Evolutionary conservation across 371 early-diverging fungal genomes (phyloP).

Genomic region (Saksenaea vasiformis): DNA sequence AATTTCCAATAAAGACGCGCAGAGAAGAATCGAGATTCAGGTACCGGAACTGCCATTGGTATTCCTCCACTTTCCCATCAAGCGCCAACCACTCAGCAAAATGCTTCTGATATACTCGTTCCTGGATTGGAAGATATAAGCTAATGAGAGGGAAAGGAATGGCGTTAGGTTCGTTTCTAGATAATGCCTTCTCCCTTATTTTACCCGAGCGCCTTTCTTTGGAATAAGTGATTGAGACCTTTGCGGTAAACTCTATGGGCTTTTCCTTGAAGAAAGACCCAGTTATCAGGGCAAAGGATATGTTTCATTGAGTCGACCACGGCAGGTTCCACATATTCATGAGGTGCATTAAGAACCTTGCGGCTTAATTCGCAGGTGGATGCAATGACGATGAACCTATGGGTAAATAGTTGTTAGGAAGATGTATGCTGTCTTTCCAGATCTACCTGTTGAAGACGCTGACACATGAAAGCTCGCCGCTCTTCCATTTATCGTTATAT

Average conservation of each 20-base stretch:
- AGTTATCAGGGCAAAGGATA: slow-evolving; percentile 27
- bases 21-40: slow-evolving; percentile 29
- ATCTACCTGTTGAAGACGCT: slow-evolving; percentile 27
- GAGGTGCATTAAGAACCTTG: slow-evolving; percentile 26
- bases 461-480: slow-evolving; percentile 31
- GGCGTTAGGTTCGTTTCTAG: background rate
- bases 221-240: slow-evolving; percentile 28
- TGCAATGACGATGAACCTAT: slow-evolving; percentile 34
- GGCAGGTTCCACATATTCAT: slow-evolving; percentile 21
- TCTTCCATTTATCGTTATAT: slow-evolving; percentile 31
- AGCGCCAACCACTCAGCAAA: slow-evolving; percentile 27
- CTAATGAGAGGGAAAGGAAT: background rate
- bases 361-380: slow-evolving; percentile 31
- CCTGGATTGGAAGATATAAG: slow-evolving; percentile 21
- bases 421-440: background rate
- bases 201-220: slow-evolving; percentile 26
- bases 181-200: background rate
- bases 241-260: slow-evolving; percentile 22
- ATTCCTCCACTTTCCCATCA: slow-evolving; percentile 15
- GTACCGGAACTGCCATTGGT: slow-evolving; percentile 27
- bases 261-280: slow-evolving; percentile 32
- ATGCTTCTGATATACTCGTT: slow-evolving; percentile 16
- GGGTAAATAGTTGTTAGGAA: background rate
- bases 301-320: slow-evolving; percentile 31
- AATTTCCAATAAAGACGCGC: slow-evolving; percentile 33